These are phyloP conservation scores for Amanita subjunquillea DNA, from an alignment of 768 basidiomycete species.

Conservation along the genomic window DNA sequence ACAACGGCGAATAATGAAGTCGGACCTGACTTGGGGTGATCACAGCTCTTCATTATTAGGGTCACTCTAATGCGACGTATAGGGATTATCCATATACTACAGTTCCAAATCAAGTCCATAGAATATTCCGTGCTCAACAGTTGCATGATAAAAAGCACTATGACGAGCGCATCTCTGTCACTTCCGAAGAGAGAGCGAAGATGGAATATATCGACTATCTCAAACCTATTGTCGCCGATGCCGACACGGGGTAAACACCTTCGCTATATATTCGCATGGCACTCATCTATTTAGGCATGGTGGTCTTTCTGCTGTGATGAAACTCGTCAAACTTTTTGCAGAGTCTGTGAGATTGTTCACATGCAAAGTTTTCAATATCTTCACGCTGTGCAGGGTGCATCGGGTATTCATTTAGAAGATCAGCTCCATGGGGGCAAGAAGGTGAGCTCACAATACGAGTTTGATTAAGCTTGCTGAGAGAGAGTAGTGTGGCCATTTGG, in stretches of 20 bases:
- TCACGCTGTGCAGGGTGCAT: conserved; percentile 47
- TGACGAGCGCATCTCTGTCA: conserved; percentile 67
- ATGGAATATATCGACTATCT: conserved; percentile 82
- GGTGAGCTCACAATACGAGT: conserved; percentile 19
- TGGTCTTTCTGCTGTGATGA: conserved; percentile 89
- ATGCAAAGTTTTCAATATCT: background rate
- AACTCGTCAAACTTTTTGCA: conserved; percentile 89
- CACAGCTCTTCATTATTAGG: conserved; percentile 19
- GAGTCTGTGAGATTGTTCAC: conserved; percentile 50
- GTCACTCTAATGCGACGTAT: background rate
- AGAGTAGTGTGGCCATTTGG: conserved; percentile 71
- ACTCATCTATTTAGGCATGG: conserved; percentile 53
- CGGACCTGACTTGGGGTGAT: conserved; percentile 79
- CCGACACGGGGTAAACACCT: conserved; percentile 73
- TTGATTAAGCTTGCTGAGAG: conserved; percentile 4
- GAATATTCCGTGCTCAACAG: conserved; percentile 85
- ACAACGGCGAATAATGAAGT: conserved; percentile 90
- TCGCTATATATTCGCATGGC: background rate
- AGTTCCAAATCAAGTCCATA: conserved; percentile 91
- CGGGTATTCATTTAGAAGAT: conserved; percentile 89
- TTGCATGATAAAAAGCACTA: conserved; percentile 91
- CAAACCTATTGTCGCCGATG: conserved; percentile 89
- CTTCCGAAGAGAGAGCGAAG: conserved; percentile 52
- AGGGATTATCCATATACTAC: conserved; percentile 96
- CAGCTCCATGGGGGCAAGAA: conserved; percentile 94